Base-by-base conservation (phyloP, 2,329 filamentous ascomycete genomes). In the Pseudonectria foliicola region DNA sequence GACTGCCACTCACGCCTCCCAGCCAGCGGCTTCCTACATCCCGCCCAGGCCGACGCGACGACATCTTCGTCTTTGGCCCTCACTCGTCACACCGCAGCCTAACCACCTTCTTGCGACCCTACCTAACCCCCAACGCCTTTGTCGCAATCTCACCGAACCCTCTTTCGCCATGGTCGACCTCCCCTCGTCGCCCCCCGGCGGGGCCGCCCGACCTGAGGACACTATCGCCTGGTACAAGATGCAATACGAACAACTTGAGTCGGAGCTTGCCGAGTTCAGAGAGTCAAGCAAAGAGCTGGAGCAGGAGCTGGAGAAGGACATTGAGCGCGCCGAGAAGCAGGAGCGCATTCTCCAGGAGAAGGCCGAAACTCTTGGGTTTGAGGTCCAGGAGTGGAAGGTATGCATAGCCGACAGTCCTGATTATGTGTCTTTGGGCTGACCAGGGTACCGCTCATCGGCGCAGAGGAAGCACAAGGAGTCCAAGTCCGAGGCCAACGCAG, bases 371-470 rank as follows among this genome's bases (percentile, higher is more conserved):
- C 62, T 94, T 44, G 78, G 75, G 32, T 98, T 87, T 55, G 89
- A 96, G 61, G 89, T 92, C 1, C 88, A 96, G 39, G 92, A 98
- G 64, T 98, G 92, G 92, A 96, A 96, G 80, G 88, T 90, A 68
- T 61, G 75, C 50, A 23, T 16, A 8, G 18, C 18, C 18, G 18
- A 15, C 10, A 27, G 27, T 21, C 13, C 5, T 4, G 34, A 33
- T 11, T 13, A 25, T 40, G 30, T 27, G 34, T 25, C 16, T 21
- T 34, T 34, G 34, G 33, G 21, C 42, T 47, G 27, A 41, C 36
- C 29, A 12, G 21, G 31, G 41, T 50, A 40, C 49, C 31, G n/a
- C 18, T 30, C 27, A 23, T 36, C 31, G 11, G 13, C 29, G 34
- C 55, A 95, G 88, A 80, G 84, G 48, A 98, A 96, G 71, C 93